phyloP scores from a whole-genome alignment of 2,329 filamentous ascomycete genomes.

The Aspergillus latus region DNA sequence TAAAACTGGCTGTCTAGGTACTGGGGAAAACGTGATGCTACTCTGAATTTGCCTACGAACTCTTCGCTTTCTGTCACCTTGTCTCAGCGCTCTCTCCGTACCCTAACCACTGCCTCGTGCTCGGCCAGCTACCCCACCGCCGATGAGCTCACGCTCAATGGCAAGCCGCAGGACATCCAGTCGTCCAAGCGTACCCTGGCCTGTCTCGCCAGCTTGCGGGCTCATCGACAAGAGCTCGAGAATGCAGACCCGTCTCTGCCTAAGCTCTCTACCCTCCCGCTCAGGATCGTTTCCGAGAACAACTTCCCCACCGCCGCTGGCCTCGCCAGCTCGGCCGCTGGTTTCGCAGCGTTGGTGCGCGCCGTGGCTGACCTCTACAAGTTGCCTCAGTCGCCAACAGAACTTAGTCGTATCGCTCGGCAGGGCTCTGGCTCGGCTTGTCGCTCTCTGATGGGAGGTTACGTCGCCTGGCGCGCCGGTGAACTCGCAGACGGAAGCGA shows the following conservation, averaged over 20 bases:
- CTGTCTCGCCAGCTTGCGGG: slow-evolving; percentile 82
- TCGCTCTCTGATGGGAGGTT: slow-evolving; percentile 88
- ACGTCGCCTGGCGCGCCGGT: slow-evolving; percentile 91
- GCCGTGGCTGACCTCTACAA: slow-evolving; percentile 88
- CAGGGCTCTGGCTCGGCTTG: slow-evolving; percentile 96
- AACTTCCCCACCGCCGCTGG: slow-evolving; percentile 98
- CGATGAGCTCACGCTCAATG: slow-evolving; percentile 81
- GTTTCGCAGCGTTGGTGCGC: slow-evolving; percentile 68
- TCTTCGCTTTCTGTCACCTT: slow-evolving; percentile 96
- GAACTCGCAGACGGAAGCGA: slow-evolving; percentile 74
- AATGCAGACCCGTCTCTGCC: slow-evolving; percentile 70
- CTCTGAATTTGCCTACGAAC: slow-evolving; percentile 96
- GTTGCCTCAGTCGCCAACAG: slow-evolving; percentile 74
- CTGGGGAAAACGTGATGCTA: slow-evolving; percentile 95
- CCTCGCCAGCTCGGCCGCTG: slow-evolving; percentile 67
- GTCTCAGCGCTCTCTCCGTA: slow-evolving; percentile 88
- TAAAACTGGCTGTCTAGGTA: slow-evolving; percentile 53
- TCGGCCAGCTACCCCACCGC: slow-evolving; percentile 65
- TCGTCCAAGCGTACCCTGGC: slow-evolving; percentile 88
- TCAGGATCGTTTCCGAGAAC: slow-evolving; percentile 92
- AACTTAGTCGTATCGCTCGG: slow-evolving; percentile 83
- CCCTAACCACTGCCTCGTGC: slow-evolving; percentile 93
- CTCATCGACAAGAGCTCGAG: slow-evolving; percentile 75
- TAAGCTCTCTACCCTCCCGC: slow-evolving; percentile 71
- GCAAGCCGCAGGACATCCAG: slow-evolving; percentile 72